Base-by-base conservation (phyloP, 2,329 filamentous ascomycete species). In the Ophiostoma tasmaniense region DNA sequence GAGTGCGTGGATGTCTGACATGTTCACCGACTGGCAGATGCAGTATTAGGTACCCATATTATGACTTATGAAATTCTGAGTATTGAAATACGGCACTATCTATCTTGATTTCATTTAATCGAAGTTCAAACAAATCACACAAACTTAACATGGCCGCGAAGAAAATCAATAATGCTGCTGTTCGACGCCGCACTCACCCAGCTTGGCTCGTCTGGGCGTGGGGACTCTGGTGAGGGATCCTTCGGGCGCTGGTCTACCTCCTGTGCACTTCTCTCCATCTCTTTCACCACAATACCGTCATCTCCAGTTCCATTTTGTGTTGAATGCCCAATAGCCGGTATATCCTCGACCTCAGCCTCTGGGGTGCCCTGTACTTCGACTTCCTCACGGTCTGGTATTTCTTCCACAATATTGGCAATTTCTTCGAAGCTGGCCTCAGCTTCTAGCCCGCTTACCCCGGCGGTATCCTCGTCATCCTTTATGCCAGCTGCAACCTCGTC, bases 151-250 rank as follows among this genome's bases (percentile, higher is more conserved):
- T 71, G 70, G 1, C 72, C 72, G 1, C 75, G 72, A 17, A 77
- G 69, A 55, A 75, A 73, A 50, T 76, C 73, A 42, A 76, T 71
- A 65, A 76, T 61, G 8, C 73, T 73, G 4, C 69, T 69, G 28
- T 76, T 72, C 45, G 75, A 73, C 1, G 71, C 73, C 1, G 71
- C 67, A 4, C 67, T 61, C 2, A 75, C 72, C 75, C 74, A 76
- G 14, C 64, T 67, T 2, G 62, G n/a, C 25, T 68, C 66, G 3
- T 37, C 35, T 1, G 10, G 8, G 2, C 17, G 14, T 14, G 62
- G 55, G 30, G 52, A 22, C 2, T 33, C 30, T 20, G 35, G 59
- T 33, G 59, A 13, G 17, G 59, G 55, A 13, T 62, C 25, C 13
- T 17, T 30, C 30, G 59, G 11, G n/a, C 30, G 3, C 59, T 62